These are phyloP conservation scores for Phaeoacremonium minimum DNA, from an alignment of 2,329 filamentous ascomycete genomes.

Conservation along the genomic window DNA sequence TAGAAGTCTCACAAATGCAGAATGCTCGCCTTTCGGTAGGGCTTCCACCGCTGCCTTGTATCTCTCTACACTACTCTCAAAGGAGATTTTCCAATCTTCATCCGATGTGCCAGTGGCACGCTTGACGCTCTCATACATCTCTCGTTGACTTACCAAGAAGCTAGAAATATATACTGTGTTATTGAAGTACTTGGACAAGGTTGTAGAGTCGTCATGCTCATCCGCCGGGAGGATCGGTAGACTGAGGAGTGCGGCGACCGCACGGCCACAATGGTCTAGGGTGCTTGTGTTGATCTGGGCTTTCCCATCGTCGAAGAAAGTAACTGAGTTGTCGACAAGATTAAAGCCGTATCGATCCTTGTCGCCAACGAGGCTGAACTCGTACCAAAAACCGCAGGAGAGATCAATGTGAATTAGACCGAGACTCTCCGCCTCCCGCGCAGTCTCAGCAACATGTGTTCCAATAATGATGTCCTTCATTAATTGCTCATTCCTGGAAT, in stretches of 20 bases:
- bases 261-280: conserved; percentile 50
- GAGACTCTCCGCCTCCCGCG: conserved; percentile 32
- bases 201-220: conserved; percentile 25
- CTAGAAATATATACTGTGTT: conserved; percentile 46
- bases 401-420: conserved; percentile 35
- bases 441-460: conserved; percentile 12
- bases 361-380: conserved; percentile 36
- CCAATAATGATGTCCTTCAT: conserved; percentile 27
- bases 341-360: conserved; percentile 41
- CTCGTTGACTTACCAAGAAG: conserved; percentile 54
- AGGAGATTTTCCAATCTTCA: conserved; percentile 52
- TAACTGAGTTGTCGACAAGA: conserved; percentile 32
- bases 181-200: conserved; percentile 41
- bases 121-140: conserved; percentile 58
- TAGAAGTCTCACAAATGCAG: conserved; percentile 44
- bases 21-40: conserved; percentile 36
- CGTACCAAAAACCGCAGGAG: conserved; percentile 48
- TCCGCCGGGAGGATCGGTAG: conserved; percentile 35
- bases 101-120: conserved; percentile 51
- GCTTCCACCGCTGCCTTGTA: conserved; percentile 40
- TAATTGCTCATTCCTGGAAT: conserved; percentile 31
- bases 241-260: conserved; percentile 43
- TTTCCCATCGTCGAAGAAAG: conserved; percentile 51
- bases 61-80: conserved; percentile 38
- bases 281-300: conserved; percentile 52